phyloP scores from a whole-genome alignment of 768 basidiomycete genomes.

The Gymnopilus dilepis region DNA sequence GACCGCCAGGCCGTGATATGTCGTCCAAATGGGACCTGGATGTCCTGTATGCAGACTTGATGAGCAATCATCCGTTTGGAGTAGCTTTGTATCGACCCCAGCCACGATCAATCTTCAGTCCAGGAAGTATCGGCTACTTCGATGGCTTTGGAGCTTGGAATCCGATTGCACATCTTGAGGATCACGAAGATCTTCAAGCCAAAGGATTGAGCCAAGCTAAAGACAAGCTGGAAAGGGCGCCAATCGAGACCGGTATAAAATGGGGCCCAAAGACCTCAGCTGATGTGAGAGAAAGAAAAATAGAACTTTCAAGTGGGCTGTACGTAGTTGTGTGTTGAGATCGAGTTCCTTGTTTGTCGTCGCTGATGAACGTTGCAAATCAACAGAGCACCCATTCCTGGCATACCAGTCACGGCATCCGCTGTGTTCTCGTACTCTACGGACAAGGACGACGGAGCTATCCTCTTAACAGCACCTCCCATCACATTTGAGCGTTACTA shows the following conservation, averaged over 20 bases:
- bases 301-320: slow-evolving; percentile 27
- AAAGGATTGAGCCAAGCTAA: slow-evolving; percentile 21
- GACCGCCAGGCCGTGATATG: background rate
- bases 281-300: slow-evolving; percentile 17
- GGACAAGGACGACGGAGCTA: slow-evolving; percentile 23
- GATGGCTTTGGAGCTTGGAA: slow-evolving; percentile 30
- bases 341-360: slow-evolving; percentile 3
- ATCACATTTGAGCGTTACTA: slow-evolving; percentile 30
- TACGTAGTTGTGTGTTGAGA: slow-evolving; percentile 14
- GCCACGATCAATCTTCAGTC: slow-evolving; percentile 16
- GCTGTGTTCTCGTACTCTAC: slow-evolving; percentile 28
- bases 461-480: slow-evolving; percentile 26
- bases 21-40: slow-evolving; percentile 21
- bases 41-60: slow-evolving; percentile 26
- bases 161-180: slow-evolving; percentile 25
- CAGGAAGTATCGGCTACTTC: slow-evolving; percentile 29
- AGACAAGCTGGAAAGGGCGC: slow-evolving; percentile 24
- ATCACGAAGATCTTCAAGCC: slow-evolving; percentile 9
- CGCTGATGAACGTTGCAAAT: background rate
- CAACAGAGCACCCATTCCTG: slow-evolving; percentile 21
- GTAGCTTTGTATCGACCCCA: slow-evolving; percentile 29
- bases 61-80: slow-evolving; percentile 31
- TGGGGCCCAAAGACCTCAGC: slow-evolving; percentile 30
- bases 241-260: slow-evolving; percentile 25
- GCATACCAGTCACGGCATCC: slow-evolving; percentile 27